These are phyloP conservation scores for Neonectria hederae DNA, from an alignment of 2,329 filamentous ascomycete genomes.

Conservation along the genomic window DNA sequence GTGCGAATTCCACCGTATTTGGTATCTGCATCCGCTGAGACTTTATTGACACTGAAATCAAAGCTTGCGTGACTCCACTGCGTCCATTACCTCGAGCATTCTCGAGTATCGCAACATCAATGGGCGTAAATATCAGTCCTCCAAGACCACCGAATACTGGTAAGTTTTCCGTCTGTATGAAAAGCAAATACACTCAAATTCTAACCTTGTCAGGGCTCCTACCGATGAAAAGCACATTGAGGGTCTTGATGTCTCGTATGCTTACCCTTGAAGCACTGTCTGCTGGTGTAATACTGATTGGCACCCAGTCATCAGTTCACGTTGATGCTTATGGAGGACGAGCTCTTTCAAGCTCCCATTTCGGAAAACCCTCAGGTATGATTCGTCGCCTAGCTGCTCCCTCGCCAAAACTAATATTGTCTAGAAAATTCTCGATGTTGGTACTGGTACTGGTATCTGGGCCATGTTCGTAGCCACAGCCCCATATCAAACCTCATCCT, in stretches of 20 bases:
- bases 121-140: constrained; percentile 40
- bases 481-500: background rate
- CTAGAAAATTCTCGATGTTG: constrained; percentile 56
- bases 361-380: constrained; percentile 19
- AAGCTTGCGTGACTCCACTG: constrained; percentile 26
- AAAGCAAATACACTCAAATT: background rate
- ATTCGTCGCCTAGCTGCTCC: rapidly evolving
- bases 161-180: background rate
- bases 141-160: constrained; percentile 42
- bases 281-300: background rate
- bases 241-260: constrained; percentile 27
- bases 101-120: constrained; percentile 43
- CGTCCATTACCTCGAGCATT: constrained; percentile 31
- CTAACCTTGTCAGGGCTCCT: constrained; percentile 23
- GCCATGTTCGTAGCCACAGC: constrained; percentile 42
- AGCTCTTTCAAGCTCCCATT: constrained; percentile 47
- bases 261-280: background rate
- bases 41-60: background rate
- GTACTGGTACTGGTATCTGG: constrained; percentile 68
- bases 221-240: constrained; percentile 29
- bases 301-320: constrained; percentile 22
- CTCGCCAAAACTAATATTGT: background rate
- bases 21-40: no score
- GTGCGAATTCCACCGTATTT: background rate
- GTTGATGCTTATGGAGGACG: constrained; percentile 45